phyloP scores from a whole-genome alignment of 75 land plant genomes.

The Cupressus sempervirens region DNA sequence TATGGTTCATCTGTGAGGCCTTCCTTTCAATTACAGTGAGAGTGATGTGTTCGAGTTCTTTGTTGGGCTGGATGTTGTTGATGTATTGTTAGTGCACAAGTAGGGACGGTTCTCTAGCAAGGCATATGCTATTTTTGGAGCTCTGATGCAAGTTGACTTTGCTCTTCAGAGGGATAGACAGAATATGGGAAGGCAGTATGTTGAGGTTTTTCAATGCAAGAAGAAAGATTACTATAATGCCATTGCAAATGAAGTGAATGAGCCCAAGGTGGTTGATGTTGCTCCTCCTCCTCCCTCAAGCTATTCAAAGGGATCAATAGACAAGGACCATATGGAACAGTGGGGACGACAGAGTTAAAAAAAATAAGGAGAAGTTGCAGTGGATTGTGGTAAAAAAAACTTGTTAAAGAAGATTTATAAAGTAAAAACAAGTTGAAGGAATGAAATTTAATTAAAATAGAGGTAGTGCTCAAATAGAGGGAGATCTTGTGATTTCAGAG shows the following conservation, averaged over 20 bases:
- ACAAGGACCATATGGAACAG: conserved; percentile 65
- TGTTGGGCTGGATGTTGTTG: conserved; percentile 82
- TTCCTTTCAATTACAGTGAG: conserved; percentile 87
- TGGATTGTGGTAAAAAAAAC: no score
- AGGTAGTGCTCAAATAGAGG: no score
- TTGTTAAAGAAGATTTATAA: no score
- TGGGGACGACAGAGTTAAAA: no score
- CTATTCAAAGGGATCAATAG: conserved; percentile 19
- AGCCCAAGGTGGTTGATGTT: conserved; percentile 36
- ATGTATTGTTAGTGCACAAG: conserved; percentile 73
- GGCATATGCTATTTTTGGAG: conserved; percentile 78
- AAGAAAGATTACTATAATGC: conserved; percentile 94
- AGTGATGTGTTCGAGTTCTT: conserved; percentile 84
- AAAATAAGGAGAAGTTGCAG: no score
- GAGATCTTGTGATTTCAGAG: no score
- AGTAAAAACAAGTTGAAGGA: no score
- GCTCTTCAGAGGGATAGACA: conserved; percentile 79
- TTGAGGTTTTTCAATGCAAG: conserved; percentile 90
- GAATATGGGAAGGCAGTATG: conserved; percentile 74
- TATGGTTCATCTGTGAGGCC: conserved; percentile 76
- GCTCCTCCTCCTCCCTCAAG: conserved; percentile 34
- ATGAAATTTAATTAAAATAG: no score
- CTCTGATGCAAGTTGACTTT: conserved; percentile 74
- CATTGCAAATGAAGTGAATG: no score
- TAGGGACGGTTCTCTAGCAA: conserved; percentile 83